A percentile compares a stretch with the other conserved stretches of the same genome.
phyloP scores from a whole-genome alignment of 2,329 filamentous ascomycete genomes.

The Endoconidiophora polonica region DNA sequence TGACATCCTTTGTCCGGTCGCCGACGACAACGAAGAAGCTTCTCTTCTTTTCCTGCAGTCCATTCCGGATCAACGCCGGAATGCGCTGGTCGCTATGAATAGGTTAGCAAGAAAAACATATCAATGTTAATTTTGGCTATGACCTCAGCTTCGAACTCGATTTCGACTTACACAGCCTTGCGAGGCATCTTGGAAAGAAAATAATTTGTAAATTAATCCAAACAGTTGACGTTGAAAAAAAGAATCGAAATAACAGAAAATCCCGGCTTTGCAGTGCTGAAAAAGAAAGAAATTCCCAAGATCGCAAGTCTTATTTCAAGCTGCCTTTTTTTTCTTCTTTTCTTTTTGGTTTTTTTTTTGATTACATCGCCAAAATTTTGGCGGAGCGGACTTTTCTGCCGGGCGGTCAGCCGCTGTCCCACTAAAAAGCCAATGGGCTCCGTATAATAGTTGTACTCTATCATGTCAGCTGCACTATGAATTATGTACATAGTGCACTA shows the following conservation, averaged over 20 bases:
- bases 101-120: not conserved
- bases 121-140: not conserved
- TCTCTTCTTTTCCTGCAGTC: conserved; percentile 86
- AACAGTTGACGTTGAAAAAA: not conserved
- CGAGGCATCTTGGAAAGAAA: conserved; percentile 35
- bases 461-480: not conserved
- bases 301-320: not conserved
- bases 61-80: conserved; percentile 79
- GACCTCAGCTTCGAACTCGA: not conserved
- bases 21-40: conserved; percentile 97
- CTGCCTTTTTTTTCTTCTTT: conserved; percentile 7
- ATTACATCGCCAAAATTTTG: conserved; percentile 23
- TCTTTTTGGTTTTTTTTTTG: conserved; percentile 2
- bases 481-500: not conserved
- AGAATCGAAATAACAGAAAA: too few species aligned
- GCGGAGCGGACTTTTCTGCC: conserved; percentile 21
- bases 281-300: too few species aligned
- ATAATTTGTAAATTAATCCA: not conserved
- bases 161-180: conserved; percentile 33
- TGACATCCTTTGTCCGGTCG: conserved; percentile 87
- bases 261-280: too few species aligned
- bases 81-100: conserved; percentile 64
- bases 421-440: not conserved
- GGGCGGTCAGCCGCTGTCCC: conserved; percentile 20
- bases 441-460: not conserved